A percentile compares a stretch with the other conserved stretches of the same genome.
These are phyloP conservation scores for Pestalotiopsis sp. DNA, from an alignment of 2,329 filamentous ascomycete genomes.

Conservation along the genomic window DNA sequence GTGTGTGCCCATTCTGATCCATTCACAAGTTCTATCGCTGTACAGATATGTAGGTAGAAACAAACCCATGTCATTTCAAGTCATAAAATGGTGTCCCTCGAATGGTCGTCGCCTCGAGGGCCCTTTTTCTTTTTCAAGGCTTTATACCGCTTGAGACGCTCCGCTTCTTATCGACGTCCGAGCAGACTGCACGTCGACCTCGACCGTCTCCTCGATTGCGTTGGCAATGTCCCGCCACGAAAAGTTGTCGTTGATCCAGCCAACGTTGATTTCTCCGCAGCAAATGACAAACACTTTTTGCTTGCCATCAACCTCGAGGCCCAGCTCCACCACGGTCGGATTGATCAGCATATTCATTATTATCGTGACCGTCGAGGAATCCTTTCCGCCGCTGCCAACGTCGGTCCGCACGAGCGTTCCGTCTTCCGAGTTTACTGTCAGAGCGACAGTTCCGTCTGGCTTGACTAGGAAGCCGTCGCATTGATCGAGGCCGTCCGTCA, in stretches of 20 bases:
- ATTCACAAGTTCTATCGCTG: not conserved
- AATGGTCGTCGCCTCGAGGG: no score
- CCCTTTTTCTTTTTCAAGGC: not conserved
- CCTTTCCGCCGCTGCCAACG: not conserved
- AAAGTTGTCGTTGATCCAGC: constrained; percentile 27
- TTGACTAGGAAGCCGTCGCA: constrained; percentile 29
- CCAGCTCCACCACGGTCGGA: constrained; percentile 30
- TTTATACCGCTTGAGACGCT: not conserved
- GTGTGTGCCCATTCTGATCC: not conserved
- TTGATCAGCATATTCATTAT: constrained; percentile 26
- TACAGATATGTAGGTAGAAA: not conserved
- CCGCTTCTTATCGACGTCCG: not conserved
- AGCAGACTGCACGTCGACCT: not conserved
- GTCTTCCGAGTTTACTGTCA: constrained; percentile 22
- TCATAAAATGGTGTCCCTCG: not conserved
- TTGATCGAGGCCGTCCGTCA: constrained; percentile 27
- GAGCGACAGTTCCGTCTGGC: constrained; percentile 24
- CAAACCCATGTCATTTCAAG: not conserved
- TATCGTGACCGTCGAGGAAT: constrained; percentile 19
- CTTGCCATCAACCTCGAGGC: constrained; percentile 17
- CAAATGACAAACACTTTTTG: constrained; percentile 31
- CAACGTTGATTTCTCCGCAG: constrained; percentile 33
- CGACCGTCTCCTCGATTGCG: constrained; percentile 20
- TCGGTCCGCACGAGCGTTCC: constrained; percentile 23
- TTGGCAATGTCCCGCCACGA: constrained; percentile 30